Conservation (phyloP, 1,139 yeast genomes). For the Candida anutae region DNA sequence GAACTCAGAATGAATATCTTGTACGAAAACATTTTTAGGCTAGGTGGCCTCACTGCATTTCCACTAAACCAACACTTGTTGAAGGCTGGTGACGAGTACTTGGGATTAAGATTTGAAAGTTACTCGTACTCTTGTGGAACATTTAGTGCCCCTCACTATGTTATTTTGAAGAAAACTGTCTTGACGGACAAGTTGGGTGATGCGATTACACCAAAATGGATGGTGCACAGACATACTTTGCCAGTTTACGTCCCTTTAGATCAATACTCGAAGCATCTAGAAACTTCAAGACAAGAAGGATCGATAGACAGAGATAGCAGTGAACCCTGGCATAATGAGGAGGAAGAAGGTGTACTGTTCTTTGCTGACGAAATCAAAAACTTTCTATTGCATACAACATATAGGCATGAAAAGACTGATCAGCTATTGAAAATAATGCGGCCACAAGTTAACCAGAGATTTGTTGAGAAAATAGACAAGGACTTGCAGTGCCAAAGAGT, state of each 20-base stretch:
- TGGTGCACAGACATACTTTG: slow-evolving; percentile 28
- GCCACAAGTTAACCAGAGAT: background rate
- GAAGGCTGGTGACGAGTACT: slow-evolving; percentile 13
- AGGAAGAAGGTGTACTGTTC: too few species aligned
- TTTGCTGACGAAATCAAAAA: slow-evolving; percentile 14
- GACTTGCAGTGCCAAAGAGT: slow-evolving; percentile 22
- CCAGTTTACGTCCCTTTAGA: slow-evolving; percentile 24
- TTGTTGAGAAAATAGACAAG: slow-evolving; percentile 11
- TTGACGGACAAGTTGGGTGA: slow-evolving; percentile 7
- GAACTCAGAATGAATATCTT: slow-evolving; percentile 25
- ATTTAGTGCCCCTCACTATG: slow-evolving; percentile 30
- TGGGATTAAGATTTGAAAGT: slow-evolving; percentile 34
- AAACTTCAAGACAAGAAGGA: slow-evolving; percentile 1
- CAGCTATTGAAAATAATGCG: slow-evolving; percentile 5
- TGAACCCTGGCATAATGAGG: too few species aligned
- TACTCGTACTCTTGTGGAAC: slow-evolving; percentile 13
- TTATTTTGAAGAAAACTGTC: slow-evolving; percentile 19
- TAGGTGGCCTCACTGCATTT: slow-evolving; percentile 36
- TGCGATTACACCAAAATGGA: slow-evolving; percentile 14
- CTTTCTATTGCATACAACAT: slow-evolving; percentile 17
- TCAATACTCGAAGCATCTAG: slow-evolving; percentile 4
- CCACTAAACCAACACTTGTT: slow-evolving; percentile 25
- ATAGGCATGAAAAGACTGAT: slow-evolving; percentile 25
- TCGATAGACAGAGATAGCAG: slow-evolving; percentile 5
- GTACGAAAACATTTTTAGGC: slow-evolving; percentile 29